Evolutionary conservation across 106 monocot genomes (phyloP).

Genomic region (Alisma plantagoaquatica): DNA sequence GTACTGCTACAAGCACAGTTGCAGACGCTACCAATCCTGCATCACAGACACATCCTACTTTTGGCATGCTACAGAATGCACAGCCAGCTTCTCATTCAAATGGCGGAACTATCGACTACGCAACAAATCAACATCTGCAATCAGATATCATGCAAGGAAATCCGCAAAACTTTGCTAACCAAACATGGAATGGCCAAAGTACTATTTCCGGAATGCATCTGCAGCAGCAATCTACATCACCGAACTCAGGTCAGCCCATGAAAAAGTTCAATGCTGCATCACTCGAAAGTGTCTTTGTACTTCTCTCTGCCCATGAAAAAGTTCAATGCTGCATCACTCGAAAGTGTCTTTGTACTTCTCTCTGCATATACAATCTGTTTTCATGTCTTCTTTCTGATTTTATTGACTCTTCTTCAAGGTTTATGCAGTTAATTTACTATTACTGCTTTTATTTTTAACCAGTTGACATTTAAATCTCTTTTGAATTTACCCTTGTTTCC

Average conservation of each 20-base stretch:
- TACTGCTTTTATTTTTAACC: too few relatives aligned
- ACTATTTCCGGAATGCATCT: constrained; percentile 11
- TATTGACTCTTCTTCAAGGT: too few relatives aligned
- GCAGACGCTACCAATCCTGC: constrained; percentile 17
- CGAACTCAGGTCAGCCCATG: constrained; percentile 36
- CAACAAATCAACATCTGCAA: constrained; percentile 17
- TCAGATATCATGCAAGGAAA: constrained; percentile 15
- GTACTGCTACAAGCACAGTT: constrained; percentile 13
- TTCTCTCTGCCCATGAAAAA: too few relatives aligned
- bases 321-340: too few relatives aligned
- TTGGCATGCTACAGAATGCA: constrained; percentile 17
- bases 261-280: too few relatives aligned
- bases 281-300: too few relatives aligned
- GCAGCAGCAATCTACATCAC: constrained; percentile 33
- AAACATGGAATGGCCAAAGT: constrained; percentile 49
- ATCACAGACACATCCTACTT: constrained; percentile 20
- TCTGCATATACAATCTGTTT: too few relatives aligned
- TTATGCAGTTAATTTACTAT: too few relatives aligned
- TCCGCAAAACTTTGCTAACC: constrained; percentile 24
- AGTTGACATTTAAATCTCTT: too few relatives aligned
- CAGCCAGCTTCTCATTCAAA: constrained; percentile 31
- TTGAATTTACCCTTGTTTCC: too few relatives aligned
- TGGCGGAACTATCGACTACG: constrained; percentile 21
- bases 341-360: too few relatives aligned
- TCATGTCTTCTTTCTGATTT: too few relatives aligned